Evolutionary conservation across 1,284 basidiomycete species (phyloP), one percentile per base, ranked within the genome.

Genomic region (Phlebopus sp.): DNA sequence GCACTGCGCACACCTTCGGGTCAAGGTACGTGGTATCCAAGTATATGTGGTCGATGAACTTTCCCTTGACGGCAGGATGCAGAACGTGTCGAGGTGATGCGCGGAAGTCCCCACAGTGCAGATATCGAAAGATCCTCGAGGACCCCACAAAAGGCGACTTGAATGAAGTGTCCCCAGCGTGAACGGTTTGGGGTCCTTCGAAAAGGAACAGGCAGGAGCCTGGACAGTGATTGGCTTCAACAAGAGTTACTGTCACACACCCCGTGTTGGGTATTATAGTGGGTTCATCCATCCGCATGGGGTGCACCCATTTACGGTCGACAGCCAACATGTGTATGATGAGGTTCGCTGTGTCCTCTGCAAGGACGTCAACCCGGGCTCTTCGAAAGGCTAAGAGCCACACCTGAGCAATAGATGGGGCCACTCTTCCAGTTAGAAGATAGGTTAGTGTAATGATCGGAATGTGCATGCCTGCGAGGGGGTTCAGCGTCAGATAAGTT

Each of bases 151-250:
- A 83, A 0, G 81, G 73, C 1, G 86, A 87, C 55, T 80, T 84
- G 72, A 82, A 86, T 8, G 72, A 67, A 41, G 84, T 89, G 60
- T 93, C 91, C 0, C 92, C 93, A 1, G 93, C 90, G 59, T 95
- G 76, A 39, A 86, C 70, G 0, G 93, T 97, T 64, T 97, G 95
- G 19, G 69, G 79, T 0, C 96, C 96, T 68, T 97, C 92, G 55
- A 96, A 98, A 15, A 97, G 76, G 66, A 98, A 97, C 7, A 99
- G 72, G 47, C 86, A 92, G 0, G 94, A 97, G 5, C 96, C 97
- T 0, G 97, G 96, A 5, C 93, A 96, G 63, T 98, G 97, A 62
- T 99, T 99, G 2, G 96, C 96, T 58, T 97, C 92, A n/a, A 99
- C 92, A 35, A 93, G 81, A 0, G 93, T 97, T 2, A 97, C 95